A percentile compares a stretch with the other conserved stretches of the same genome.
Conservation (phyloP, 225 moss, liverwort and hornwort species). For the Sphagnum tenellum region DNA sequence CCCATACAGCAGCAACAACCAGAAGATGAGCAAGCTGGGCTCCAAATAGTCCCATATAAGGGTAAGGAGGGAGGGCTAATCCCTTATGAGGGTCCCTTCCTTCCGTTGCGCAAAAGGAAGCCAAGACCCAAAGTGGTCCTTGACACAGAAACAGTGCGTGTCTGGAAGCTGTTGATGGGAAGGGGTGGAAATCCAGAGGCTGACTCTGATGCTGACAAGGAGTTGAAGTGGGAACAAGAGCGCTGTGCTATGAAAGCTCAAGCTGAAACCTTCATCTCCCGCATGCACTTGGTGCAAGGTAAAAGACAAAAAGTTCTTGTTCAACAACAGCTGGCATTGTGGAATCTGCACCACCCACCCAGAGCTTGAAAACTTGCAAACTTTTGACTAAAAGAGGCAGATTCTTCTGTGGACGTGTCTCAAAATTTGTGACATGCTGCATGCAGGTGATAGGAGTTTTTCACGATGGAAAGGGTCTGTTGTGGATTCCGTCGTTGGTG, state of each 20-base stretch:
- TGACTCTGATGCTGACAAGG: conserved; percentile 21
- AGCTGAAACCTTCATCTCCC: conserved; percentile 50
- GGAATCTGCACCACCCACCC: no score
- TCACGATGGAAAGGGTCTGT: conserved; percentile 60
- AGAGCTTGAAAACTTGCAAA: no score
- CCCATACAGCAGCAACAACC: conserved; percentile 5
- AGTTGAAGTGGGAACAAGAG: conserved; percentile 56
- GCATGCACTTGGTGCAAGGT: conserved; percentile 81
- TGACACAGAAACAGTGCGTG: conserved; percentile 46
- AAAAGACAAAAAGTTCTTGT: no score
- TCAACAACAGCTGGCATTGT: no score
- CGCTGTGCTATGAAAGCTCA: conserved; percentile 43
- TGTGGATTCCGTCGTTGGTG: conserved; percentile 56
- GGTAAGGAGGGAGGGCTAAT: conserved; percentile 22
- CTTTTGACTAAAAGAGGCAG: no score
- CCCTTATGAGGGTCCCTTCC: conserved; percentile 30
- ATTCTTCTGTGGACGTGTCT: no score
- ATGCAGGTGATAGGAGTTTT: conserved; percentile 38
- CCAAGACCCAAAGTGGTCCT: conserved; percentile 60
- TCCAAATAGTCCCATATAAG: conserved; percentile 49
- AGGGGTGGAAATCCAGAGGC: conserved; percentile 27
- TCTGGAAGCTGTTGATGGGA: conserved; percentile 69
- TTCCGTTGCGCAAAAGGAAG: conserved; percentile 39
- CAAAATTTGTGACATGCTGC: no score
- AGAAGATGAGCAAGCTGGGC: conserved; percentile 1